Evolutionary conservation across 1,284 basidiomycete species (phyloP), one percentile per base, ranked within the genome.

Genomic region (Malassezia psittaci): DNA sequence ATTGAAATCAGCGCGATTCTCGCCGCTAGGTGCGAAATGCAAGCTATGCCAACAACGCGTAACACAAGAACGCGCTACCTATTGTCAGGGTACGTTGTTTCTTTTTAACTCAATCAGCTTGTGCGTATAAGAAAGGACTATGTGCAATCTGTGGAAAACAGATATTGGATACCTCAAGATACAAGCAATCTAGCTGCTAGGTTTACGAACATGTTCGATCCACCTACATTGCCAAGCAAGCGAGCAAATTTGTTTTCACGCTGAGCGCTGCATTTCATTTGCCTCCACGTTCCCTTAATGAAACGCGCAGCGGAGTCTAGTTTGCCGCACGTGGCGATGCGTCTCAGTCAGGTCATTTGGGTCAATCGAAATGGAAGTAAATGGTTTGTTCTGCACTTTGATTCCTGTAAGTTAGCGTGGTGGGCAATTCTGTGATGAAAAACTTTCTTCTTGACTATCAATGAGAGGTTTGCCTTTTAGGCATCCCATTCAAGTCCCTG

Each of bases 101-200:
- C 4, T 11, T 44, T 11, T 34, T 29, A 1, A 45, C 43, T 29
- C 7, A 29, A 4, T 9, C 43, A 59, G 64, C 41, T 4, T 67
- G 65, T 51, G 64, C 65, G 11, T 67, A 63, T 43, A 67, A 67
- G 38, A 51, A 54, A 24, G 63, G 65, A 1, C 48, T 63, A 37
- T 67, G 65, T 43, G 55, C 59, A n/a, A 67, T 67, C 19, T 67
- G 65, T 41, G 65, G 65, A 24, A 66, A 62, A 51, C 45, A 50
- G 36, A 59, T 67, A 42, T 41, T 65, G 7, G 65, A 66, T 35
- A 61, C 54, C n/a, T 52, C 37, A 12, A 45, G 39, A 11, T 64
- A 62, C 53, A 64, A 64, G 51, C 62, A 64, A 48, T 54, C 56
- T 3, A 59, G 51, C 15, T 49, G 11, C 24, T 29, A 29, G 24